phyloP scores from a whole-genome alignment of 148 eudicot genomes.

The Gaultheria prostrata region DNA sequence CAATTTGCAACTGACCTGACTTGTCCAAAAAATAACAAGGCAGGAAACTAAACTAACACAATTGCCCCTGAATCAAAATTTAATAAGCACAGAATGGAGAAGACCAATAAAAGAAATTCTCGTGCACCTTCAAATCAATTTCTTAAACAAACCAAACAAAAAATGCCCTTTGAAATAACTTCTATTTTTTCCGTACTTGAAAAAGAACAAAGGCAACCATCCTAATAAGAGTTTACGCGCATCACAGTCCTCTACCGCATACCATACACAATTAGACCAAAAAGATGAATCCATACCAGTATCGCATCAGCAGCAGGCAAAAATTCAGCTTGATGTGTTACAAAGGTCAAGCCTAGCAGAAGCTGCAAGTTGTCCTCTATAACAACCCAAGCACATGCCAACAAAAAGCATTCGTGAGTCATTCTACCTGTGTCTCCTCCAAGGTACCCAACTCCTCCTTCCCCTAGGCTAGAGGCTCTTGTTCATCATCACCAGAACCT shows the following conservation, averaged over 20 bases:
- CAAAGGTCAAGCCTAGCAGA: background rate
- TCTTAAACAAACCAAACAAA: background rate
- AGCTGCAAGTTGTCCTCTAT: conserved; percentile 10
- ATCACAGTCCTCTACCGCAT: background rate
- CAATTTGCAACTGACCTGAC: background rate
- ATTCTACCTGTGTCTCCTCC: background rate
- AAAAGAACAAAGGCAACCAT: background rate
- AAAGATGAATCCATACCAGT: conserved; percentile 52
- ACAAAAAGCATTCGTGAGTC: background rate
- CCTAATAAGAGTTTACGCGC: background rate
- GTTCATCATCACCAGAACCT: background rate
- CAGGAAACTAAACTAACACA: conserved; percentile 1
- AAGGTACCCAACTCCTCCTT: background rate
- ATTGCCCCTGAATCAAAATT: background rate
- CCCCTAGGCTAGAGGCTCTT: background rate
- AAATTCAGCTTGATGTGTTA: conserved; percentile 83
- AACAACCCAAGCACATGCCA: conserved; percentile 1
- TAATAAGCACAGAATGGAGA: background rate
- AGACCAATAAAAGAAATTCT: conserved; percentile 11
- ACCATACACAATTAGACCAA: background rate
- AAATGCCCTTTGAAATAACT: background rate
- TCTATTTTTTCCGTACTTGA: background rate
- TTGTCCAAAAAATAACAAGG: background rate
- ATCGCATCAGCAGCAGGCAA: conserved; percentile 85
- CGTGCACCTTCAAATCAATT: background rate